Evolutionary conservation across 2,329 filamentous ascomycete species (phyloP), one percentile per base, ranked within the genome.

Genomic region (Aschersonia sp.): DNA sequence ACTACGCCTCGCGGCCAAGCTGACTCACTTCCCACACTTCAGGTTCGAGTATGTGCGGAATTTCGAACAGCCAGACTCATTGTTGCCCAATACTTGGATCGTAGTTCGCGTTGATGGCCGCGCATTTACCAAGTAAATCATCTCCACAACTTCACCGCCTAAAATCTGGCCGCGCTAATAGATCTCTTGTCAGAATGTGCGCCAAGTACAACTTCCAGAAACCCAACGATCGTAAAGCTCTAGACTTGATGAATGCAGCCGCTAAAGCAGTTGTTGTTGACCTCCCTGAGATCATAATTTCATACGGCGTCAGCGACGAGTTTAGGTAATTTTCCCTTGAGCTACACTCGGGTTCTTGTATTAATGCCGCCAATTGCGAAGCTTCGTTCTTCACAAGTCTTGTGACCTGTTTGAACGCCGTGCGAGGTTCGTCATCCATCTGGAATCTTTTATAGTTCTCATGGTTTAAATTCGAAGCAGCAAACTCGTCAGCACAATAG

Each of bases 271-370:
- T 96, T 44, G 79, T 96, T 67, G 77, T 77, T 52, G 85, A 94
- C 46, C 68, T 97, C 30, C 81, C 88, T 4, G 91, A 97, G 58
- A 80, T 96, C 53, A 80, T 82, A 5, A 77, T 97, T 52, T 89
- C 84, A 0, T 98, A 97, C 57, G 92, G 92, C 1, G 81, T 95
- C 54, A 96, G 89, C 63, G 92, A 98, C 60, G 92, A 98, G 63
- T 97, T 84, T 64, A 92, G 81, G 78, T 84, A 47, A 44, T 44
- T 45, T n/a, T 3, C 20, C 9, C 6, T 28, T n/a, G 6, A 42
- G 40, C 9, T n/a, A 3, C 40, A n/a, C 20, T 42, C 2, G 40
- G 9, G n/a, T 6, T 6, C 10, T 12, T 3, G 9, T 38, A 38
- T 12, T 38, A 30, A 38, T 35, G n/a, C 10, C 30, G 43, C 30